Evolutionary conservation across 2,329 filamentous ascomycete genomes (phyloP), one percentile per base, ranked within the genome.

Genomic region (Stachybotrys chlorohalonatus): DNA sequence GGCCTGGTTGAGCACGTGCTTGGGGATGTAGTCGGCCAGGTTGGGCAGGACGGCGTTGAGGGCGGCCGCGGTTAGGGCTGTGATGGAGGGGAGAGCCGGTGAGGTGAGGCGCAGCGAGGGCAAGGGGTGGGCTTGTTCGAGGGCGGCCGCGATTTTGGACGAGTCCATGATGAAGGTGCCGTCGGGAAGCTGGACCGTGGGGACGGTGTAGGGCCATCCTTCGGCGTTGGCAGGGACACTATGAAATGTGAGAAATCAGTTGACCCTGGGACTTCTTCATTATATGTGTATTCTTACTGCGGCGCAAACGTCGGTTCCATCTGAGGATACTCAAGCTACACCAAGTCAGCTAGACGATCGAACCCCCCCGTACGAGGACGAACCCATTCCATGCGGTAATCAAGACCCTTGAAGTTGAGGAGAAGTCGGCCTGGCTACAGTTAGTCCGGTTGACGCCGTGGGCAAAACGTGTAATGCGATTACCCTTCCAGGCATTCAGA

Each of bases 401-500:
- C 75, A 13, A 89, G 66, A 1, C 74, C 73, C 66, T 90, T 90
- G 71, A 78, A 87, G 70, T 89, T 89, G 49, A 90, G 70, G 2
- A 79, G 64, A 54, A 89, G 68, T 1, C 86, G 83, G 49, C 81
- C 85, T 88, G 53, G 24, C 24, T 24, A 24, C 24, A 24, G 24
- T 24, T 24, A 24, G 24, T 24, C 24, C 24, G 24, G 24, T 24
- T 24, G 24, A 24, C 39, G 17, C 32, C 66, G 67, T 16, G 48
- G 17, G 24, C 11, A 16, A 32, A 42, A 15, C 6, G 11, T 31
- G 5, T 5, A 16, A 36, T 16, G 31, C 7, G 52, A 64, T 61
- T 69, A 86, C 84, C 82, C 70, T 86, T 89, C 85, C 85, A 89
- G 1, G 85, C 80, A 64, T 89, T 90, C 49, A 81, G 70, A 1